Base-by-base conservation (phyloP, 2,329 filamentous ascomycete species). In the Xylariaceae sp. region DNA sequence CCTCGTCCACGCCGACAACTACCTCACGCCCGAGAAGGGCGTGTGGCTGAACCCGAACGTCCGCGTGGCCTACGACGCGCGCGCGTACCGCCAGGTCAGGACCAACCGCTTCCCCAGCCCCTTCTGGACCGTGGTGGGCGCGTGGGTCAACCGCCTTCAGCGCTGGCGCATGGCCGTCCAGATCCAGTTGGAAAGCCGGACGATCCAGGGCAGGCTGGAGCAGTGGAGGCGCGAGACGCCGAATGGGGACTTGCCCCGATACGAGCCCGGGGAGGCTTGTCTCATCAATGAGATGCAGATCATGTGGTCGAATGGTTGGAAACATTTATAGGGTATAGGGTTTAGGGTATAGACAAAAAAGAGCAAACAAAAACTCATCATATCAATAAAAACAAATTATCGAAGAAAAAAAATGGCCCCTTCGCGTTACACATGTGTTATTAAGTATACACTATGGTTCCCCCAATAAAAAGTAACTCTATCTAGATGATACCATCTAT, bases 221-320 rank as follows among this genome's bases (percentile, higher is more conserved):
- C 69, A 73, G 61, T 81, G 79, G 74, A 67, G 68, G 58, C 63
- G 67, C 5, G 71, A 72, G 54, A 70, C 69, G 6, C 71, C 71
- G 0, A 50, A 57, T 5, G 74, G 70, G 2, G 65, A 70, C 43
- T 48, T 54, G 19, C 62, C 54, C 21, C 70, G 71, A 40, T 66
- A 60, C 45, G 76, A 84, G 64, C 71, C 72, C 12, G 81, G 81
- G 2, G 71, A 71, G 10, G 74, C 76, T 20, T 85, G 82, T 64
- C 73, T 84, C 55, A 81, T 85, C 52, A 80, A 84, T 63, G 82
- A 85, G 71, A 84, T 83, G 80, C 81, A 84, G 65, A 80, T 85
- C 60, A 75, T 85, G 71, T 81, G 79, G 68, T 70, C 74, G 63
- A 84, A 84, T 65, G 82, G 82, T 23, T 85, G 82, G 82, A 81